A percentile compares a stretch with the other conserved stretches of the same genome.
Conservation (phyloP, 1,284 basidiomycete species). For the Rhizopogon parksii region DNA sequence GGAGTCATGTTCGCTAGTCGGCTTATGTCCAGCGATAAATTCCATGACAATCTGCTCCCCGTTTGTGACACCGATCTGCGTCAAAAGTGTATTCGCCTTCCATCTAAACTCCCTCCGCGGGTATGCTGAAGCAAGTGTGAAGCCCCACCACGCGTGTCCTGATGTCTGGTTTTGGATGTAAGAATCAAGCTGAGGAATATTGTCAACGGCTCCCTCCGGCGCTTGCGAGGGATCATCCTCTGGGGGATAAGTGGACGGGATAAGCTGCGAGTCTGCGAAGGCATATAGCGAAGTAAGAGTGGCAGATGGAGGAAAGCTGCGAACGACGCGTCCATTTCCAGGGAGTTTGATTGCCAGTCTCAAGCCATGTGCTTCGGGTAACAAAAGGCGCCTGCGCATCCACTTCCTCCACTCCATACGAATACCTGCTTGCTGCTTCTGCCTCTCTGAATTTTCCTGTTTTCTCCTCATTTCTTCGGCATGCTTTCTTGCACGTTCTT, state of each 20-base stretch:
- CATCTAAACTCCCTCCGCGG: constrained; percentile 62
- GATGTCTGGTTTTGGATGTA: constrained; percentile 30
- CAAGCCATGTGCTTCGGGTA: constrained; percentile 34
- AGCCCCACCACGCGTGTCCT: constrained; percentile 59
- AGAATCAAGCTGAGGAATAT: constrained; percentile 36
- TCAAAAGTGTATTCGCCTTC: constrained; percentile 36
- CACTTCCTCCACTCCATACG: constrained; percentile 47
- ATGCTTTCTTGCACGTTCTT: constrained; percentile 26
- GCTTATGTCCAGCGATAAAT: constrained; percentile 25
- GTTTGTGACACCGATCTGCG: constrained; percentile 48
- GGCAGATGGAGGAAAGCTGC: constrained; percentile 46
- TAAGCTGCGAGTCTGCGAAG: constrained; percentile 54
- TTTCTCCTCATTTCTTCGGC: constrained; percentile 28
- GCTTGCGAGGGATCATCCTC: constrained; percentile 39
- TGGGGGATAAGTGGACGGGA: constrained; percentile 31
- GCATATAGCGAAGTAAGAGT: constrained; percentile 61
- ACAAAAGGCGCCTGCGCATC: constrained; percentile 35
- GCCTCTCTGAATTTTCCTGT: constrained; percentile 26
- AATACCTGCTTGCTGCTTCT: constrained; percentile 7
- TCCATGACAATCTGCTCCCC: constrained; percentile 73
- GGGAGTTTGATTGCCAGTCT: constrained; percentile 66
- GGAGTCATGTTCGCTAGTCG: constrained; percentile 8
- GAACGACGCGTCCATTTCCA: constrained; percentile 53
- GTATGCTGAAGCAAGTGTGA: constrained; percentile 63
- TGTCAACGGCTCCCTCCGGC: constrained; percentile 28